Base-by-base conservation (phyloP, 208 protist species). In the Lotmaria passim region DNA sequence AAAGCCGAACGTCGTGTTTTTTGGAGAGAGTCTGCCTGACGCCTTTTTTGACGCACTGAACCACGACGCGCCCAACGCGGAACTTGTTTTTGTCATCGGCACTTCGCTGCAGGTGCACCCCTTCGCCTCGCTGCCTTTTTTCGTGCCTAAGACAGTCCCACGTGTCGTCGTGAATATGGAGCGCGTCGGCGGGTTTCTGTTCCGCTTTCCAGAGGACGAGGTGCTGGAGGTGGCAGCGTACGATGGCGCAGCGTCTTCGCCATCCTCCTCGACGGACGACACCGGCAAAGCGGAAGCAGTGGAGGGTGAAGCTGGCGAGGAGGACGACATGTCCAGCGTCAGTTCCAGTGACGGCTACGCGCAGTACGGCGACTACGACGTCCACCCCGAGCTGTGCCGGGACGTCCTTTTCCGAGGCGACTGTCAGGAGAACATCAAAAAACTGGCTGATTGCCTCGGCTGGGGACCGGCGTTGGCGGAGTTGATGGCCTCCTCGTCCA, bases 1-100 rank as follows among this genome's bases (percentile, higher is more conserved):
- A 6, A 99, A 99, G 74, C 98, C 98, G 7, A 92, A 98, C 72
- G 92, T 99, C 38, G 94, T 98, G 17, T 98, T 99, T 52, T 99
- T 99, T 70, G 96, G 96, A 30, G 98, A 99, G 69, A 66, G 75
- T 33, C 82, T 99, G 14, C 98, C 97, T 2, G 69, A 88, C 15
- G 48, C 72, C 4, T 99, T 98, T 72, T 93, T 90, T 23, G 33
- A 87, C 21, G 58, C 76, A 23, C 46, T 95, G 15, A 47, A 73
- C 10, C 57, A 81, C n/a, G 95, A 97, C 77, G 83, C 96, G 3
- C 55, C 62, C 24, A 58, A 71, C 28, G 92, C 90, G 53, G 90
- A 99, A 48, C 38, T 98, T 2, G 66, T 99, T 12, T 80, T 99
- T 46, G 92, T 99, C 19, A 91, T 98, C 52, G 98, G 98, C 31